Evolutionary conservation across 345 rosid genomes (phyloP).

Genomic region (Xanthoceras sorbifolium): DNA sequence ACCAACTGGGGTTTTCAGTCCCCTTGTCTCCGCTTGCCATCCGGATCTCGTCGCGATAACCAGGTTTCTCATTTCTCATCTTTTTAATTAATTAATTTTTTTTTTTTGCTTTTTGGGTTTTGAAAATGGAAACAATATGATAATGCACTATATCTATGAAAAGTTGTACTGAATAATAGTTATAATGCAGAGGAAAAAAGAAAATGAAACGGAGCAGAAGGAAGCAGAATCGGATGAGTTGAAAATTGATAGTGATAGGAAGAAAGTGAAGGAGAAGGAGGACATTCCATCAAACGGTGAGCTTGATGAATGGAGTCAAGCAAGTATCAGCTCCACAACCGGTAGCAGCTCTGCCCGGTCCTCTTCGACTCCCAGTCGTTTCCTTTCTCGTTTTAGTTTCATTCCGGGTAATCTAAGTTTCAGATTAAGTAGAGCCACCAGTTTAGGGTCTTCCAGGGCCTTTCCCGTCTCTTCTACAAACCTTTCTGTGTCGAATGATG

Average conservation of each 20-base stretch:
- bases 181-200: conserved; percentile 33
- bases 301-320: conserved; percentile 49
- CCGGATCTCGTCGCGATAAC: conserved; percentile 52
- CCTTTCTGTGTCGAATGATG: conserved; percentile 36
- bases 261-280: conserved; percentile 41
- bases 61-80: conserved; percentile 39
- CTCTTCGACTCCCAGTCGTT: conserved; percentile 51
- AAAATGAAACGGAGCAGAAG: conserved; percentile 26
- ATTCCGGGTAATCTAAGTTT: conserved; percentile 82
- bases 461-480: conserved; percentile 34
- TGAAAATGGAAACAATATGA: background rate
- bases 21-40: conserved; percentile 63
- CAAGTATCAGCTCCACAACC: conserved; percentile 36
- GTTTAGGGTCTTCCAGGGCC: conserved; percentile 75
- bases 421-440: conserved; percentile 70
- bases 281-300: conserved; percentile 43
- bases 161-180: background rate
- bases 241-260: conserved; percentile 47
- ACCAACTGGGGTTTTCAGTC: conserved; percentile 61
- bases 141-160: background rate
- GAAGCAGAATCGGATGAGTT: conserved; percentile 32
- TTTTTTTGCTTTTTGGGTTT: background rate
- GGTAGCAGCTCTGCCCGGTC: conserved; percentile 56
- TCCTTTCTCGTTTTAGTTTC: conserved; percentile 83
- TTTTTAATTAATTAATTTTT: background rate